Evolutionary conservation across 1,139 yeast species (phyloP), one percentile per base, ranked within the genome.

Genomic region (Yamadazyma friedrichii): DNA sequence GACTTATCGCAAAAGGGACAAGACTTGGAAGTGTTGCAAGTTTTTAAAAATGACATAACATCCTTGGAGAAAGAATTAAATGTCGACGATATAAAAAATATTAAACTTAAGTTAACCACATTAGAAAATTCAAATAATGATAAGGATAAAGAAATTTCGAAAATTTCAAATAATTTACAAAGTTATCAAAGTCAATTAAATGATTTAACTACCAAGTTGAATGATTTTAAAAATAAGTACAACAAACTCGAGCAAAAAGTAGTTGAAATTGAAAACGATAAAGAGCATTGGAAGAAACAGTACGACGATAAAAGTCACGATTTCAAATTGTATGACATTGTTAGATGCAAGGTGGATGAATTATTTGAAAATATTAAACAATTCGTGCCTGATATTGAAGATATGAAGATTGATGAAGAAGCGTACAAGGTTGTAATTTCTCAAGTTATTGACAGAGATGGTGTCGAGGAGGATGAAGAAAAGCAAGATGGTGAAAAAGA

Each of bases 301-400:
- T 33, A 31, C 11, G 25, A 35, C 6, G 28, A 45, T 15, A 43
- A 43, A 25, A 10, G 20, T 3, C 35, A 40, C 25, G 51, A 48
- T 31, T 40, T 44, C 31, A 36, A 42, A 30, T 39, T 50, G 20
- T 50, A 50, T 27, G 50, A 50, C 26, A 31, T 44, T 10, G 47
- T 51, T 4, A 42, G 45, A 17, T 34, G 22, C 3, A 45, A 44
- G 27, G 41, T 48, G 15, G 31, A 20, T 9, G 40, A 40, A 9
- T 43, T 50, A 28, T 48, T 26, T 36, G 36, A 41, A 8, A 33
- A 46, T 32, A 15, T 50, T 2, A 38, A 37, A 9, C 39, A 28
- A 13, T 9, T 47, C 2, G 25, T 45, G 2, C 53, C 54, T 4
- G 44, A 38, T 6, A 31, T 48, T 3, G 43, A 44, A 2, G 46